These are phyloP conservation scores for Phlebiopsis flavidoalba DNA, from an alignment of 768 basidiomycete species.

Conservation along the genomic window DNA sequence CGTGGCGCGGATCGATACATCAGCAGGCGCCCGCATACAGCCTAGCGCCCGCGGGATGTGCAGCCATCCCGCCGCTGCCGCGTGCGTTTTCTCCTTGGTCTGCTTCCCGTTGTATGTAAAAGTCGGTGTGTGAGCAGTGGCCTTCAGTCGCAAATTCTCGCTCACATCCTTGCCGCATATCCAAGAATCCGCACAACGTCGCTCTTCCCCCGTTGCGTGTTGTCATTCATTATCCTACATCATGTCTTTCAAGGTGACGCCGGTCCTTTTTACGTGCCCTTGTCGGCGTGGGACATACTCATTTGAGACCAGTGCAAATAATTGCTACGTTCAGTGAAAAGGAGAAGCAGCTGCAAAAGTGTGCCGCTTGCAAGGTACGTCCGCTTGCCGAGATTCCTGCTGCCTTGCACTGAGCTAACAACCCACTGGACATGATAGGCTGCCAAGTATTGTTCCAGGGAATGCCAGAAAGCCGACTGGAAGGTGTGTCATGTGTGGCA, in stretches of 20 bases:
- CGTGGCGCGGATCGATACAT: not conserved
- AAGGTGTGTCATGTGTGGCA: conserved; percentile 11
- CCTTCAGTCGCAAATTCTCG: no score
- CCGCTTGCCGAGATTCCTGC: not conserved
- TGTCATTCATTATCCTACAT: not conserved
- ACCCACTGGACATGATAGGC: conserved; percentile 5
- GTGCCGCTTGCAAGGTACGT: conserved; percentile 15
- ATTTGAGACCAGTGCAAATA: conserved; percentile 11
- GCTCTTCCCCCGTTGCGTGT: not conserved
- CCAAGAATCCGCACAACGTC: not conserved
- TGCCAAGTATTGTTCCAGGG: conserved; percentile 18
- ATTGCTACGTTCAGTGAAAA: conserved; percentile 12
- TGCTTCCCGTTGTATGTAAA: not conserved
- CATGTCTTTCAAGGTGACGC: not conserved
- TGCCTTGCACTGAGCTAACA: not conserved
- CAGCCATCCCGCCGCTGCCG: not conserved
- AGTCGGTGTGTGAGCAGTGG: not conserved
- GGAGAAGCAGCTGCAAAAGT: conserved; percentile 11
- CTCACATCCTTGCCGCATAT: not conserved
- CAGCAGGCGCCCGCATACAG: not conserved
- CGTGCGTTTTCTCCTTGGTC: not conserved
- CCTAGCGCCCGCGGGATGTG: not conserved
- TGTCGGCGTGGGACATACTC: not conserved
- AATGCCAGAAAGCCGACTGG: conserved; percentile 23
- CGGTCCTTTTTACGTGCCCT: not conserved